Evolutionary conservation across 1,139 yeast genomes (phyloP), one percentile per base, ranked within the genome.

Genomic region (Sugiyamaella pinicola): DNA sequence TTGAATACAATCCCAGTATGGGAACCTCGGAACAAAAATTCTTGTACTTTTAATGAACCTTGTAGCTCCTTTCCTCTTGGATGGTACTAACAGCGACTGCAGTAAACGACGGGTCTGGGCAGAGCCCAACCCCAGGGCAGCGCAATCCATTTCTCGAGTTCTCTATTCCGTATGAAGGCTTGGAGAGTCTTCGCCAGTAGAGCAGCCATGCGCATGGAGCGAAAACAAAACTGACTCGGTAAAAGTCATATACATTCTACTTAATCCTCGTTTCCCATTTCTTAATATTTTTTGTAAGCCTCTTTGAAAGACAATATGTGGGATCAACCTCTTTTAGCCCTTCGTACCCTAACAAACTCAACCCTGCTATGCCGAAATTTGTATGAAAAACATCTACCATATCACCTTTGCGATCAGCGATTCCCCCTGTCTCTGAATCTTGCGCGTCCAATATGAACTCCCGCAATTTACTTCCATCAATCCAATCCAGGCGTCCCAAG

Each of bases 301-400:
- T 65, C 8, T 59, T 64, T 1, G 98, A 96, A 77, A 93, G 78
- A 65, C 98, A 93, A 68, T 87, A 91, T 1, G 84, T 77, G 0
- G 99, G 97, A 68, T 90, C 95, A 22, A 95, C 80, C 4, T 76
- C 75, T 13, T 71, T 76, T 37, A 93, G 73, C 38, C 70, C 73
- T 43, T 79, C 81, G 55, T 72, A 79, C 5, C 86, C 85, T 69
- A 91, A 75, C 54, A 93, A 58, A 62, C 95, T 84, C 52, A 95
- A 74, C 0, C 96, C 99, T 0, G 96, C 84, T 26, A 93, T 74
- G 0, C 96, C 96, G 71, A 93, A 93, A 39, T 87, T 77, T 0
- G 99, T 93, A 66, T 93, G 99, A 66, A 82, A 93, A 0, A 95
- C 93, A 66, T 93, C 99, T 0, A 86, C 90, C 69, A 86, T 90